Base-by-base conservation (phyloP, 208 protist genomes). In the Leishmania martiniquensis region DNA sequence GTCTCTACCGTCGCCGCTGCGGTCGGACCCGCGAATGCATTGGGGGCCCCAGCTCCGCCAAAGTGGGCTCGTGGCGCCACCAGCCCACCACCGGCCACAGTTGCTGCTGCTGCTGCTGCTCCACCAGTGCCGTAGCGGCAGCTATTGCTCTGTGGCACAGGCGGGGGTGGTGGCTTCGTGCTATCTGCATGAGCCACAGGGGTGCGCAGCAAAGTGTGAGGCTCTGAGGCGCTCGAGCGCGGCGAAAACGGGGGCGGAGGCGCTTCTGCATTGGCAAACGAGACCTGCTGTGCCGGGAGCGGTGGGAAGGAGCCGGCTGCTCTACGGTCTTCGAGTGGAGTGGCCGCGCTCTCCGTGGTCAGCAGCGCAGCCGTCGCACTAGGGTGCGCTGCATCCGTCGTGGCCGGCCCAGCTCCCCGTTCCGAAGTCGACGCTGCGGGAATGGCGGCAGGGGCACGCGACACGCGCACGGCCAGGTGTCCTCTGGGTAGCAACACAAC, bases 401-500 rank as follows among this genome's bases (percentile, higher is more conserved):
- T 29, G n/a, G 42, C 32, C 42, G 42, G 42, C 22, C 10, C 20
- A 49, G 65, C 22, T 32, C 65, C 65, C 22, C 29, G n/a, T 47
- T 25, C 42, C 6, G 42, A 69, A 69, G 42, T 47, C 22, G 39
- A 69, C 4, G 65, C 25, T 13, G 39, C 44, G 47, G 6, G 29
- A 63, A n/a, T 13, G 32, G 39, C 20, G 34, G 37, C 55, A 25
- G 72, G 37, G 29, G n/a, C 32, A 45, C n/a, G 39, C 63, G 17
- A 13, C 79, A 51, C 12, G 15, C 72, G 57, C 34, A 52, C 42
- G 6, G 75, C 81, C 1, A 76, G 75, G 42, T 84, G 74, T 4
- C 75, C 70, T n/a, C 47, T 81, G 45, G 75, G 72, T 37, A 63
- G 57, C 45, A 87, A 63, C 39, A 76, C 73, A 6, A 89, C 62